Evolutionary conservation across 768 basidiomycete genomes (phyloP).

Genomic region (Sarcomyxa edulis): DNA sequence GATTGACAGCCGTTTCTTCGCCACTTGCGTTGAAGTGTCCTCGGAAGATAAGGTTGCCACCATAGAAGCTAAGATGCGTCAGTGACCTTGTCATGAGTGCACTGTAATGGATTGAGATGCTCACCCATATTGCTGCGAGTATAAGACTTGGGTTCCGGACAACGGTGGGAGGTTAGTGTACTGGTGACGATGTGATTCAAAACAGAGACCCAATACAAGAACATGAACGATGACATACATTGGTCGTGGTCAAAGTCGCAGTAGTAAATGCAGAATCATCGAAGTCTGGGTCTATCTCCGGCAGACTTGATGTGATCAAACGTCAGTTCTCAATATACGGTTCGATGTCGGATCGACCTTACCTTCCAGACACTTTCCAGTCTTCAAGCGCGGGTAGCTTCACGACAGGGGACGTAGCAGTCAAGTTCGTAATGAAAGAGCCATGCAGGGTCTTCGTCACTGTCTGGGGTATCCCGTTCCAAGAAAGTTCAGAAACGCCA

Average conservation of each 20-base stretch:
- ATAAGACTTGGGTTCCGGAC: conserved; percentile 37
- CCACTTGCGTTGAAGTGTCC: conserved; percentile 49
- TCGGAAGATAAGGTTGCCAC: conserved; percentile 46
- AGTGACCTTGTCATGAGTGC: conserved; percentile 12
- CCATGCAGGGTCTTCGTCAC: conserved; percentile 22
- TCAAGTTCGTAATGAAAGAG: conserved; percentile 22
- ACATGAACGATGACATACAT: conserved; percentile 27
- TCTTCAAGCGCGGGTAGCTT: conserved; percentile 28
- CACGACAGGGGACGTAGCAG: conserved; percentile 10
- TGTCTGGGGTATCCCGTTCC: conserved; percentile 31
- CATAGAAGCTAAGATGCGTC: conserved; percentile 42
- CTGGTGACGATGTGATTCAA: conserved; percentile 16
- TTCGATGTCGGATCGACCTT: neutral
- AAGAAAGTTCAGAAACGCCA: conserved; percentile 26
- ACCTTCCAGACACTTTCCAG: conserved; percentile 49
- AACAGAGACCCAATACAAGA: neutral
- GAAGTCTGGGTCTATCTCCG: conserved; percentile 40
- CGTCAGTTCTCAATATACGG: neutral
- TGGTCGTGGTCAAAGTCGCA: conserved; percentile 39
- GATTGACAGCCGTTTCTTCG: conserved; percentile 36
- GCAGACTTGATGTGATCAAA: conserved; percentile 33
- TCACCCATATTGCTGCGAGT: conserved; percentile 50
- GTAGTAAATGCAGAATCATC: conserved; percentile 43
- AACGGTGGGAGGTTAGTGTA: conserved; percentile 46
- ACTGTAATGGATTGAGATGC: conserved; percentile 2